phyloP scores from a whole-genome alignment of 805 yeast species.

The Candida coquimbonensis region DNA sequence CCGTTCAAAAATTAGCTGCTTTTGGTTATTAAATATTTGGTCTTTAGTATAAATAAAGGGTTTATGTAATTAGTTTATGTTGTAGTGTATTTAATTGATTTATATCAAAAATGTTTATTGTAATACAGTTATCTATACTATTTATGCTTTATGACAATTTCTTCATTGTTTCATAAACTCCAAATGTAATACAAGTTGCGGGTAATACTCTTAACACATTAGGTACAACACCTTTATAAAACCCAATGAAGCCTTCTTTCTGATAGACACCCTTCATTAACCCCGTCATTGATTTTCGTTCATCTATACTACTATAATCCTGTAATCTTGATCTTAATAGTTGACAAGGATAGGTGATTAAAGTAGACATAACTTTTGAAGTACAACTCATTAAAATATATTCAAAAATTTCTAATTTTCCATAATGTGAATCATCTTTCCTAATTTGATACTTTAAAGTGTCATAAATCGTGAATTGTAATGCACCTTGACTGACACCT shows the following conservation, averaged over 20 bases:
- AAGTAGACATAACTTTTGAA: conserved; percentile 63
- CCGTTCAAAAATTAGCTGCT: conserved; percentile 88
- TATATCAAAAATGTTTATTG: not conserved
- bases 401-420: conserved; percentile 41
- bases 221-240: conserved; percentile 78
- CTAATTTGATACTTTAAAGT: conserved; percentile 45
- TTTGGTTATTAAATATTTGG: conserved; percentile 79
- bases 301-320: conserved; percentile 29
- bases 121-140: too few relatives aligned
- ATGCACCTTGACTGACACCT: conserved; percentile 83
- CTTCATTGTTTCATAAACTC: conserved; percentile 66
- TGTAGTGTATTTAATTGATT: too few relatives aligned
- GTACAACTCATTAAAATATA: conserved; percentile 60
- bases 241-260: conserved; percentile 55
- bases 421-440: conserved; percentile 11
- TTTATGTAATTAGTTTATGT: conserved; percentile 6
- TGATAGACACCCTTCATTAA: conserved; percentile 35
- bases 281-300: conserved; percentile 20
- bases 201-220: conserved; percentile 82
- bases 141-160: conserved; percentile 6
- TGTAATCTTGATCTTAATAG: conserved; percentile 75
- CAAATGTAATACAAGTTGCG: conserved; percentile 85
- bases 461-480: conserved; percentile 85
- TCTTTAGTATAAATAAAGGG: conserved; percentile 11
- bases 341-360: conserved; percentile 76